These are phyloP conservation scores for Melaleuca quinquenervia DNA, from an alignment of 345 rosid species.

Conservation along the genomic window DNA sequence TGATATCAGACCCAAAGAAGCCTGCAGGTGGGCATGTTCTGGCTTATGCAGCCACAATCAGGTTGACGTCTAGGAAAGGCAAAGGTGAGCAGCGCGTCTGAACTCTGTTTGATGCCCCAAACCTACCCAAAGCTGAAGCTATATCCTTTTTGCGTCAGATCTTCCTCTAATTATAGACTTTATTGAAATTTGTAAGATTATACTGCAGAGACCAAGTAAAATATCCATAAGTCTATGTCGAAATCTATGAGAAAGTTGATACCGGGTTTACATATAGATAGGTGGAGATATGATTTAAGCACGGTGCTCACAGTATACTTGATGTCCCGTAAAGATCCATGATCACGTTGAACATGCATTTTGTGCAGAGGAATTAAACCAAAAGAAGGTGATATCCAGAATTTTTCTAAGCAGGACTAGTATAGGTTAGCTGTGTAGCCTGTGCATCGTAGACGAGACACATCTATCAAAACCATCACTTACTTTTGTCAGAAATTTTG, in stretches of 20 bases:
- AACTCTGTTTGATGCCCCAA: constrained; percentile 92
- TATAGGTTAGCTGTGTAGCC: too few relatives aligned
- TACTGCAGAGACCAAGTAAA: neutral
- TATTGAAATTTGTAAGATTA: neutral
- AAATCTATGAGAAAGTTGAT: neutral
- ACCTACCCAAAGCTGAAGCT: constrained; percentile 89
- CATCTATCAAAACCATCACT: neutral
- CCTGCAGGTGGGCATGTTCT: constrained; percentile 95
- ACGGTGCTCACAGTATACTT: neutral
- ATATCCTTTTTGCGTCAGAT: constrained; percentile 36
- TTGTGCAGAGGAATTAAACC: neutral
- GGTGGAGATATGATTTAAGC: neutral
- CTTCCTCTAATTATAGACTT: neutral
- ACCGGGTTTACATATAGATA: neutral
- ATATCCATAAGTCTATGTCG: neutral
- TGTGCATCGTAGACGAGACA: neutral
- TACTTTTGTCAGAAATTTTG: too few relatives aligned
- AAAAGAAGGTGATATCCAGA: neutral
- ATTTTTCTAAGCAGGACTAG: neutral
- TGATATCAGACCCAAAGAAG: constrained; percentile 90
- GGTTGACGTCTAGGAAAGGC: constrained; percentile 90
- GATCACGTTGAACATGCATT: neutral
- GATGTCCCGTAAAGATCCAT: neutral
- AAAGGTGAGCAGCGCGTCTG: constrained; percentile 90
- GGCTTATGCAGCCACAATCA: constrained; percentile 82